Evolutionary conservation across 2,329 filamentous ascomycete genomes (phyloP).

Genomic region (Plenodomus biglobosus): DNA sequence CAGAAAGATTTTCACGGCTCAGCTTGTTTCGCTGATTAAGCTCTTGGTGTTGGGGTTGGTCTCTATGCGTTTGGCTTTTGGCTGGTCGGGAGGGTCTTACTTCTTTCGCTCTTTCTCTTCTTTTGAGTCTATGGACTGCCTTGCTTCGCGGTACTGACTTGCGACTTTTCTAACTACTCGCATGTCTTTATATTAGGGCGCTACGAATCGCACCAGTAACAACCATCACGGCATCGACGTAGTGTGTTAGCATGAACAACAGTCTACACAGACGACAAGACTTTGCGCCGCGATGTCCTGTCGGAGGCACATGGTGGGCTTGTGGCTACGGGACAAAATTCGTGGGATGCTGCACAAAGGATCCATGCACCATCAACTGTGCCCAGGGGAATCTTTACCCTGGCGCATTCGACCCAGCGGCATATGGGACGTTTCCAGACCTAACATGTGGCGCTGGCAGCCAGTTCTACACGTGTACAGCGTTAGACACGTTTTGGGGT

Average conservation of each 20-base stretch:
- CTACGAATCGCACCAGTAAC: no score
- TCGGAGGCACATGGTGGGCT: constrained; percentile 40
- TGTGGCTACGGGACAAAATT: constrained; percentile 37
- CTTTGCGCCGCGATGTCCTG: constrained; percentile 40
- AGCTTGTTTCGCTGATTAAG: no score
- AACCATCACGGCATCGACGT: no score
- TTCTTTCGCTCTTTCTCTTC: no score
- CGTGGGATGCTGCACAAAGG: constrained; percentile 42
- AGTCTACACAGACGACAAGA: constrained; percentile 10
- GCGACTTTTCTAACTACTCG: no score
- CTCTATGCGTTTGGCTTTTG: no score
- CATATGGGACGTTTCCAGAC: constrained; percentile 34
- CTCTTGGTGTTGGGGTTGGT: no score
- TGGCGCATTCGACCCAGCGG: constrained; percentile 36
- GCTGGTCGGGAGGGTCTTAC: no score
- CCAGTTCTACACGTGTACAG: constrained; percentile 42
- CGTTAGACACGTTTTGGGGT: constrained; percentile 6
- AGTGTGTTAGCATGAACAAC: constrained; percentile 6
- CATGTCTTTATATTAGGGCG: no score
- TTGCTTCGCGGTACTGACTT: no score
- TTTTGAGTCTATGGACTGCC: no score
- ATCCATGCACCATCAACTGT: constrained; percentile 43
- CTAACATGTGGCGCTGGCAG: constrained; percentile 31
- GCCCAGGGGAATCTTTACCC: constrained; percentile 32
- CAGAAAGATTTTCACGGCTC: no score